Base-by-base conservation (phyloP, 805 yeast species). In the Metschnikowia shivogae region DNA sequence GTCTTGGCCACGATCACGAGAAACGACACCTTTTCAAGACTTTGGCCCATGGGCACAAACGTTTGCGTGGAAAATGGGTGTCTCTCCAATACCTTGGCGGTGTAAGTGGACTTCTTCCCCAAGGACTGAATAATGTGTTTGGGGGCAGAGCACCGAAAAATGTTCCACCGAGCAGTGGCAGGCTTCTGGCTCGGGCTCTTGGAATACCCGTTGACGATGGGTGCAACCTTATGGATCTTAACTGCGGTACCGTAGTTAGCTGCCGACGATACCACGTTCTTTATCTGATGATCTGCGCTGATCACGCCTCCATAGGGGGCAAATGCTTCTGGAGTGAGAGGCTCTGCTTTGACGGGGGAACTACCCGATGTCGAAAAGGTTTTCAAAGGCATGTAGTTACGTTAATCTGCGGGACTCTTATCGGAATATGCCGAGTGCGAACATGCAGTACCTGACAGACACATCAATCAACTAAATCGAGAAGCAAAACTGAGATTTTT, bases 221-320 rank as follows among this genome's bases (percentile, higher is more conserved):
- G 84, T 1, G 93, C 81, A 4, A 89, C 93, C 49, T 82, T 74
- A 50, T 78, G 79, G 37, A 88, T 62, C 57, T 90, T 90, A 5
- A 77, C 70, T 1, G 97, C 97, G 1, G 97, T 90, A n/a, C 97
- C 97, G 59, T 90, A 89, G 65, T 90, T 90, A 4, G 97, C 97
- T 17, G 76, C 65, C 5, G 76, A 60, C 28, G 73, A 61, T 32
- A 63, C 58, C 14, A 40, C 73, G 1, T 74, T 58, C 31, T 64
- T 59, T 26, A 86, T 70, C 62, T 87, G 95, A 55, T 88, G 86
- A 48, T 77, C 78, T 3, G 95, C 86, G 24, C 93, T 84, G 35
- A 89, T 78, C 9, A 87, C 81, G 0, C 84, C 80, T 1, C 97
- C 97, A 60, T 73, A 89, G 3, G 73, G 72, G 1, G 77, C 76